Conservation (phyloP, 371 early-diverging fungal species). For the Lichtheimia corymbifera region DNA sequence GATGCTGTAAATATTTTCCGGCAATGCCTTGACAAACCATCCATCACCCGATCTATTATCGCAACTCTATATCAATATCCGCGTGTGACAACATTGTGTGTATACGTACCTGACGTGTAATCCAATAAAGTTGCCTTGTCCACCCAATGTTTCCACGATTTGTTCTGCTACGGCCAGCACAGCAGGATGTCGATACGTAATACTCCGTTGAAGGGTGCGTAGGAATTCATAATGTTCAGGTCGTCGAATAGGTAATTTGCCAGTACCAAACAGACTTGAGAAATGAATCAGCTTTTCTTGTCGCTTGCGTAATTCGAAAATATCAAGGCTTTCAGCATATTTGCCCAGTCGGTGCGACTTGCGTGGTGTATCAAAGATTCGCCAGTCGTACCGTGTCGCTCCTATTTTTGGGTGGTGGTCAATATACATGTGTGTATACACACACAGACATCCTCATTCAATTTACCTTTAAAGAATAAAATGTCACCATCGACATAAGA, state of each 20-base stretch:
- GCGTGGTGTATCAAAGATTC: conserved; percentile 46
- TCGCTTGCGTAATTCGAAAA: conserved; percentile 29
- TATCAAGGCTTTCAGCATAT: conserved; percentile 43
- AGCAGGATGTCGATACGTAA: conserved; percentile 46
- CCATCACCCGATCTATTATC: conserved; percentile 52
- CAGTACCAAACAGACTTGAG: conserved; percentile 49
- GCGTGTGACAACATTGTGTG: not conserved
- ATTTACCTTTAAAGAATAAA: conserved; percentile 41
- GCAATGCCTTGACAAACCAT: conserved; percentile 47
- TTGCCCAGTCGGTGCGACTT: conserved; percentile 38
- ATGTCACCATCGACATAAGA: conserved; percentile 45
- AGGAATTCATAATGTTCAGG: conserved; percentile 41
- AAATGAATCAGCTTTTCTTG: conserved; percentile 47
- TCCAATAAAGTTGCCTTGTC: conserved; percentile 54
- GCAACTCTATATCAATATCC: not conserved
- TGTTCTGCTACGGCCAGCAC: conserved; percentile 47
- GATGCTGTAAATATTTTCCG: conserved; percentile 39
- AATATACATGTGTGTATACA: not conserved
- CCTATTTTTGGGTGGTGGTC: conserved; percentile 9
- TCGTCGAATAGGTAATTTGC: conserved; percentile 44
- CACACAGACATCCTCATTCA: not conserved
- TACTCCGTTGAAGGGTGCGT: conserved; percentile 34
- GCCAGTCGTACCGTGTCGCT: conserved; percentile 50
- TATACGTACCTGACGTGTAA: conserved; percentile 45
- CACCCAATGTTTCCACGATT: conserved; percentile 50